phyloP scores from a whole-genome alignment of 176 grass and related monocot genomes.

The Cymbopogon citratus region DNA sequence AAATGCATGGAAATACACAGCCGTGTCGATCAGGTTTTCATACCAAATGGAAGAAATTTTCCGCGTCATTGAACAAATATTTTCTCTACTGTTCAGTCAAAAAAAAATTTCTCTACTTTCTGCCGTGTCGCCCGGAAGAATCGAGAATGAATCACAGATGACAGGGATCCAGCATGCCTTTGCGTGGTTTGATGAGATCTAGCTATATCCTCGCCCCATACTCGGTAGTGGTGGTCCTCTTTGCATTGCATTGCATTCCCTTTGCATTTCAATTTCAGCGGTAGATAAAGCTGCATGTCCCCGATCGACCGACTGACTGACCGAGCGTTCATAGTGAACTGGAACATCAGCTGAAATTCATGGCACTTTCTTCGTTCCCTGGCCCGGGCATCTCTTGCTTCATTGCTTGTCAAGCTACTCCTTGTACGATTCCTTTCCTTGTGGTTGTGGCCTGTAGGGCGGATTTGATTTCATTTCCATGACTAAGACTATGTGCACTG shows the following conservation, averaged over 20 bases:
- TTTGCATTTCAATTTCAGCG: neutral
- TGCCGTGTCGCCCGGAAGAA: neutral
- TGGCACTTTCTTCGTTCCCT: neutral
- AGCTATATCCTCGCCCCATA: neutral
- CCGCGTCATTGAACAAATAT: neutral
- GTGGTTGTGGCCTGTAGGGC: too few relatives aligned
- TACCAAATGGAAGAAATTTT: neutral
- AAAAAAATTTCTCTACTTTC: neutral
- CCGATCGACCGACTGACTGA: too few relatives aligned
- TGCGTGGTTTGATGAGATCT: neutral
- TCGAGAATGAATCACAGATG: neutral
- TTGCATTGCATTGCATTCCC: neutral
- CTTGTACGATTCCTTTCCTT: neutral
- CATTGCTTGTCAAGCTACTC: neutral
- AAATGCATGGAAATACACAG: too few relatives aligned
- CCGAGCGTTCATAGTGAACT: neutral
- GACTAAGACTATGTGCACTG: neutral
- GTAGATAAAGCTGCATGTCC: neutral
- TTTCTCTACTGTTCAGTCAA: too few relatives aligned
- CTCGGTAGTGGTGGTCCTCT: neutral
- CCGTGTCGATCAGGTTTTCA: neutral
- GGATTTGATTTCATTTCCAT: neutral
- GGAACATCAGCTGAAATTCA: neutral
- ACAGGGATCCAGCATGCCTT: neutral
- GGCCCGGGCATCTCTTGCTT: neutral